phyloP scores from a whole-genome alignment of 2,329 filamentous ascomycete genomes.

The Magnaporthiopsis rhizophila region DNA sequence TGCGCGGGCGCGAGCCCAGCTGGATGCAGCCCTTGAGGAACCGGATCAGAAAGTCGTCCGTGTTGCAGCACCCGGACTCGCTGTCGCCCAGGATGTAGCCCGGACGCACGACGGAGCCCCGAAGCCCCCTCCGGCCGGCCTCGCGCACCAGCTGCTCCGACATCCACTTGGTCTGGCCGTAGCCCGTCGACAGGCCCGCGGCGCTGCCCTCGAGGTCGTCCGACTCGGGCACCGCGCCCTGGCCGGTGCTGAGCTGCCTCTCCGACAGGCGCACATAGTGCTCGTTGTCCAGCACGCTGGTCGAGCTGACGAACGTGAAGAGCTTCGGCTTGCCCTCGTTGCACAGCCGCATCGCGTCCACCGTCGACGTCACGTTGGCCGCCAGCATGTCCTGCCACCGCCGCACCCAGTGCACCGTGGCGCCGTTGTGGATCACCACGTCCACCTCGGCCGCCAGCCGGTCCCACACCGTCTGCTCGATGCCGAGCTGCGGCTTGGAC shows the following conservation, averaged over 20 bases:
- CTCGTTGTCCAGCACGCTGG: constrained; percentile 72
- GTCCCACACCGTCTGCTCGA: constrained; percentile 60
- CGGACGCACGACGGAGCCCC: constrained; percentile 68
- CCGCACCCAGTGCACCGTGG: constrained; percentile 73
- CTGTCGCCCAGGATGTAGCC: constrained; percentile 79
- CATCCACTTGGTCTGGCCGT: constrained; percentile 88
- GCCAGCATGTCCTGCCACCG: constrained; percentile 64
- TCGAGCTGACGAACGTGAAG: constrained; percentile 77
- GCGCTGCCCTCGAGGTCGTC: constrained; percentile 74
- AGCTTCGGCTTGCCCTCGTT: constrained; percentile 69
- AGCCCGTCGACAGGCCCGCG: constrained; percentile 73
- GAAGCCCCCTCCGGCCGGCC: constrained; percentile 69
- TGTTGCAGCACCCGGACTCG: constrained; percentile 62
- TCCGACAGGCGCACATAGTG: constrained; percentile 71
- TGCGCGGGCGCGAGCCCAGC: constrained; percentile 62
- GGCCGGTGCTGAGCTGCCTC: constrained; percentile 50
- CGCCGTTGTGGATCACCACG: constrained; percentile 74
- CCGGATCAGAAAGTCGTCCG: constrained; percentile 84
- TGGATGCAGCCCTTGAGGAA: constrained; percentile 85
- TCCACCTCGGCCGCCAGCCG: constrained; percentile 59
- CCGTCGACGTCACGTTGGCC: constrained; percentile 73
- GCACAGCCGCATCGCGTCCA: constrained; percentile 70
- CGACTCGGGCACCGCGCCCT: constrained; percentile 58
- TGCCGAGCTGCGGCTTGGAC: constrained; percentile 61
- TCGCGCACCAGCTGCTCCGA: constrained; percentile 63